Base-by-base conservation (phyloP, 2,329 filamentous ascomycete genomes). In the Fusarium caatingaense region DNA sequence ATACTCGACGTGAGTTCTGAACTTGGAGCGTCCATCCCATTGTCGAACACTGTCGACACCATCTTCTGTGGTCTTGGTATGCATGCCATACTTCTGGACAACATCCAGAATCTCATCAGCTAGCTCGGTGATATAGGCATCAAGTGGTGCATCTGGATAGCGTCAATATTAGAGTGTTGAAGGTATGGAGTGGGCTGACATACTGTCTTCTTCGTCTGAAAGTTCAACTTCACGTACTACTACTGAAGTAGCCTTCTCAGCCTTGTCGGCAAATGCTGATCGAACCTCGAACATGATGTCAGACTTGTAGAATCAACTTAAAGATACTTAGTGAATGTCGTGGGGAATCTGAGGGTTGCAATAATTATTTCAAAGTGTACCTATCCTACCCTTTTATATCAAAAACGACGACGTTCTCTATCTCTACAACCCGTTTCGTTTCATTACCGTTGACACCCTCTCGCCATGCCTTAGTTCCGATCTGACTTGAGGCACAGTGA, bases 1-100 rank as follows among this genome's bases (percentile, higher is more conserved):
- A 56, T 56, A 56, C 30, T 56, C 53, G 23, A 56, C 42, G 30
- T 56, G 53, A n/a, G 53, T 56, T 48, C 53, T 56, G 7, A 56
- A 56, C 30, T 47, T 56, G 42, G 53, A 40, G 18, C 53, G 53
- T 11, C 53, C 53, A 23, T 56, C 53, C 53, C 53, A 56, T 30
- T 47, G 30, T 40, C 12, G 6, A 40, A 56, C 42, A 28, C 30
- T 56, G 5, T 56, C 30, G 42, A 40, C 53, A n/a, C 42, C 42
- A n/a, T 48, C 42, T n/a, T 56, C 53, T 6, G 53, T 40, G 10
- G 53, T 56, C 30, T 47, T 56, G 23, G 53, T 56, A 13, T 56
- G 53, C 53, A 56, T 48, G 10, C 53, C 53, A 47, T 48, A 56
- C 42, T 47, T 56, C 23, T 56, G 53, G 10, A 56, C 53, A 40